These are phyloP conservation scores for Mortierella sp. DNA, from an alignment of 371 early-diverging fungal genomes.

Conservation along the genomic window DNA sequence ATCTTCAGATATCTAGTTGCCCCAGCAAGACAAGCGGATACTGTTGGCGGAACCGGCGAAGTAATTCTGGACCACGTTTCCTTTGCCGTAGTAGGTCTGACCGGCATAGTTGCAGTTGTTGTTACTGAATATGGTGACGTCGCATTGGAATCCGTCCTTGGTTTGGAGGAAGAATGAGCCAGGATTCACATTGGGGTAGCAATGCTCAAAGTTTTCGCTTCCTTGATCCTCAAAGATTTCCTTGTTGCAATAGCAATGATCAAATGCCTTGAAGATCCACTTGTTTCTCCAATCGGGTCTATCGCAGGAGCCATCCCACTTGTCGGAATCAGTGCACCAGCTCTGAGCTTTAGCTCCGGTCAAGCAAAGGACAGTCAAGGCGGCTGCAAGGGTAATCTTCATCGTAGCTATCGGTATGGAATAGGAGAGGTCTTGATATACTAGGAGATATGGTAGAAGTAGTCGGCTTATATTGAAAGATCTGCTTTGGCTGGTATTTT, in stretches of 20 bases:
- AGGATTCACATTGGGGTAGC: background rate
- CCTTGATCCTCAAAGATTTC: constrained; percentile 2
- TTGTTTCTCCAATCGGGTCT: constrained; percentile 4
- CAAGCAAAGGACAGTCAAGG: constrained; percentile 11
- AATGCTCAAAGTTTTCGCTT: background rate
- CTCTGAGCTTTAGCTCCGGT: constrained; percentile 6
- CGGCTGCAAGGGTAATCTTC: constrained; percentile 4
- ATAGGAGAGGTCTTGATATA: constrained; percentile 2
- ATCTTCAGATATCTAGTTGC: background rate
- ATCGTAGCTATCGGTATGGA: background rate
- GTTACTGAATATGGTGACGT: constrained; percentile 6
- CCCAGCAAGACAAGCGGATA: constrained; percentile 15
- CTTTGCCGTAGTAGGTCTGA: constrained; percentile 10
- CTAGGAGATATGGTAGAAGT: background rate
- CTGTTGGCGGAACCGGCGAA: constrained; percentile 1
- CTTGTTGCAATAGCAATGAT: background rate
- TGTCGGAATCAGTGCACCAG: background rate
- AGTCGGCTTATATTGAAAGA: background rate
- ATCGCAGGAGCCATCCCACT: background rate
- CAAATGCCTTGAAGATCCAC: constrained; percentile 12
- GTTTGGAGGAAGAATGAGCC: constrained; percentile 10
- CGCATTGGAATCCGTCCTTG: constrained; percentile 13
- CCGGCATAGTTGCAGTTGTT: constrained; percentile 10
- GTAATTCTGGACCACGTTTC: constrained; percentile 6
- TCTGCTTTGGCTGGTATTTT: background rate